phyloP scores from a whole-genome alignment of 1,284 basidiomycete species.

The Agroathelia rolfsii region DNA sequence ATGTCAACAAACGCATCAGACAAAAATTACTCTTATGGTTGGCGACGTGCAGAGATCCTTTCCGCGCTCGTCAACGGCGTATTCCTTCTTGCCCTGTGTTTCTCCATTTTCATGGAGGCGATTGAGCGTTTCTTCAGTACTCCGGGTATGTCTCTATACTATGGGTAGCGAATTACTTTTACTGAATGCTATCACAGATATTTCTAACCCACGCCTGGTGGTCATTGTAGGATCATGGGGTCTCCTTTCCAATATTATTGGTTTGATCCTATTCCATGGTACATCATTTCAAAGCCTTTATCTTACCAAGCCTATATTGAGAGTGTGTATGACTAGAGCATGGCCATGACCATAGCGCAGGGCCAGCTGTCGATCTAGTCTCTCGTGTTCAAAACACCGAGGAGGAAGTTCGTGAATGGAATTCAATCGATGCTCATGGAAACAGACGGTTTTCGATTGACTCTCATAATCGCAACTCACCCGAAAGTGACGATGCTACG shows the following conservation, averaged over 20 bases:
- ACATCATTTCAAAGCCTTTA: constrained; percentile 8
- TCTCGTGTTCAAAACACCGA: too few species aligned
- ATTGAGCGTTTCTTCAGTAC: constrained; percentile 82
- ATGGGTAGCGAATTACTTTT: constrained; percentile 4
- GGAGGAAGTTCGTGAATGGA: too few species aligned
- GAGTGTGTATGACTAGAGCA: too few species aligned
- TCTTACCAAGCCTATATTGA: neutral
- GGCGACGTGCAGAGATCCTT: constrained; percentile 98
- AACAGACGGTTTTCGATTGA: too few species aligned
- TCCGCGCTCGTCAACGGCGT: constrained; percentile 95
- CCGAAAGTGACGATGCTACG: constrained; percentile 6
- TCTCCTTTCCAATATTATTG: constrained; percentile 86
- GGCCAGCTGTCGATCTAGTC: too few species aligned
- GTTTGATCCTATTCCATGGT: constrained; percentile 95
- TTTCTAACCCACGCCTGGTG: constrained; percentile 80
- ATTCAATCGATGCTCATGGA: too few species aligned
- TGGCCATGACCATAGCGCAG: constrained; percentile 54
- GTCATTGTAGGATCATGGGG: constrained; percentile 89
- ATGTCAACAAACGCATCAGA: too few species aligned
- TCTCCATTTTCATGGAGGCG: constrained; percentile 92
- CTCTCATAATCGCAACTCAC: constrained; percentile 11
- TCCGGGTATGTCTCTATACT: constrained; percentile 44
- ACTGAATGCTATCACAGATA: constrained; percentile 46
- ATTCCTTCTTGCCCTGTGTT: constrained; percentile 91
- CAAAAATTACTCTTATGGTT: constrained; percentile 79